phyloP scores from a whole-genome alignment of 345 rosid genomes.

The Kandelia obovata region DNA sequence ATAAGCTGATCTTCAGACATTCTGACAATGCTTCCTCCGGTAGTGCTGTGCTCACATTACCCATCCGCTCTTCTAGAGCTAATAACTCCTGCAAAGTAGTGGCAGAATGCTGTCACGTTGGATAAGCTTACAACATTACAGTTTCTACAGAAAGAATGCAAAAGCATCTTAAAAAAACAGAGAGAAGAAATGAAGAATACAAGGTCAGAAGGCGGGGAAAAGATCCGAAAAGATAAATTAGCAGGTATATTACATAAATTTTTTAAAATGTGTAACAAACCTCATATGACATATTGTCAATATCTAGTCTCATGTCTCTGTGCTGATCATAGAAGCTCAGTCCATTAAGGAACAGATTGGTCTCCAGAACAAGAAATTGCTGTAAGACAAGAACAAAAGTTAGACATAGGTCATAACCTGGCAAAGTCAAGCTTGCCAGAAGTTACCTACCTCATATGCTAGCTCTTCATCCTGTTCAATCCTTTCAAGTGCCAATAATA shows the following conservation, averaged over 20 bases:
- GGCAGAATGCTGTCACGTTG: neutral
- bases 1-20: constrained; percentile 55
- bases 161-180: neutral
- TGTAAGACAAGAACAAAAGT: constrained; percentile 34
- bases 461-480: constrained; percentile 80
- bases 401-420: neutral
- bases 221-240: no score
- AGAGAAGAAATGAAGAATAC: constrained; percentile 2
- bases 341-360: constrained; percentile 69
- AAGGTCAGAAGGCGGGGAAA: neutral
- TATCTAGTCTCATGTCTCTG: constrained; percentile 93
- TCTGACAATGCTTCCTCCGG: constrained; percentile 74
- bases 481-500: constrained; percentile 81
- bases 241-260: neutral
- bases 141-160: neutral
- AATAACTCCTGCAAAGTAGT: constrained; percentile 59
- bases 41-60: constrained; percentile 87
- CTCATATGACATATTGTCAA: constrained; percentile 98
- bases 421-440: constrained; percentile 14
- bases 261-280: constrained; percentile 36
- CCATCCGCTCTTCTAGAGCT: constrained; percentile 96
- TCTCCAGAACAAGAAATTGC: constrained; percentile 84
- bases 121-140: neutral
- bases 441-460: constrained; percentile 61
- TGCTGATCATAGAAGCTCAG: constrained; percentile 78